Evolutionary conservation across 2,329 filamentous ascomycete genomes (phyloP), one percentile per base, ranked within the genome.

Genomic region (Aspergillus proliferans): DNA sequence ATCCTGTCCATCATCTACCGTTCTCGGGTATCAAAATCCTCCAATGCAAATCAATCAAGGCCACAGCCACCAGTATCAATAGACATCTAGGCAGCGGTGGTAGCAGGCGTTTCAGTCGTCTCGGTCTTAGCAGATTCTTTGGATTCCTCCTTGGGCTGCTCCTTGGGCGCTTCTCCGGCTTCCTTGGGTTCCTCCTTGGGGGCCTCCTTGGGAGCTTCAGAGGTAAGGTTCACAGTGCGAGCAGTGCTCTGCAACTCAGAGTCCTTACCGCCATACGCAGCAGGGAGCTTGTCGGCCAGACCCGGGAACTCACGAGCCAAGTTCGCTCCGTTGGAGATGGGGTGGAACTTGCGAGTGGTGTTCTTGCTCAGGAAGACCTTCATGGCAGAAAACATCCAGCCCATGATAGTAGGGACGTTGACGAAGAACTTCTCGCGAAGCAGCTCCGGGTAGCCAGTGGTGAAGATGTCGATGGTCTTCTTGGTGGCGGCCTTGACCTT

Each of bases 341-440:
- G 86, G 62, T 88, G 85, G 71, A 90, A 88, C 66, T 90, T 90
- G 73, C 85, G 85, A 56, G 86, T 78, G 1, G 87, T 90, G 62
- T 86, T 85, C 45, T 83, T 76, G 26, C 84, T 82, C 40, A 90
- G 75, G 66, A 91, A 85, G 15, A 88, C 71, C 74, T 89, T 90
- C 75, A 90, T 85, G 47, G 85, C 78, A 18, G 76, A 75, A 67
- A 87, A 90, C 65, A 90, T 80, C 78, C 91, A 96, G 49, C 88
- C 87, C 91, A 96, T 96, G 61, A 96, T 77, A 48, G 84, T 71
- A 0, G 92, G 92, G 5, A 96, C 88, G 62, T 96, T 96, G 72
- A 96, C 87, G 66, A 96, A 96, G 78, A 91, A 96, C 76, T 96
- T 96, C 73, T 92, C 82, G 60, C 82, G 83, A 44, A 96, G 79